Percentiles rank a stretch among this genome's conserved stretches.
These are phyloP conservation scores for Protomyces inouyei DNA, from an alignment of 1,139 yeast genomes.

Conservation along the genomic window DNA sequence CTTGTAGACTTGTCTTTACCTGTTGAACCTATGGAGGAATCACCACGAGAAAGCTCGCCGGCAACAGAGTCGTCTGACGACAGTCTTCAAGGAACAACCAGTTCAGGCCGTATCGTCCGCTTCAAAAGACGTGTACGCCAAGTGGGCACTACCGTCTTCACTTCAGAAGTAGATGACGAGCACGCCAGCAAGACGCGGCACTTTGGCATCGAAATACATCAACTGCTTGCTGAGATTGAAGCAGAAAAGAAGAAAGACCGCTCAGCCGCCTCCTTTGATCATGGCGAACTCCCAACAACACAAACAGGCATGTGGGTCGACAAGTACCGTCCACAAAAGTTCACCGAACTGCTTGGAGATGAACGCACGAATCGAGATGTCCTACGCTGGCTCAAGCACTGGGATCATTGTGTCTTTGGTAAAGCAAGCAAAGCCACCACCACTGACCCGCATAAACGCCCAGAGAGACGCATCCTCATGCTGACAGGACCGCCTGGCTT, in stretches of 20 bases:
- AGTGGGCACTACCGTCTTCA: background rate
- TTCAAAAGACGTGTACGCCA: slow-evolving; percentile 2
- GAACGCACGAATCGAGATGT: slow-evolving; percentile 69
- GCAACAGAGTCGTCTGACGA: background rate
- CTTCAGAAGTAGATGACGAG: slow-evolving; percentile 1
- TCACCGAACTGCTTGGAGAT: slow-evolving; percentile 73
- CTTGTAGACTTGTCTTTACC: background rate
- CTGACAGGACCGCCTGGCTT: slow-evolving; percentile 92
- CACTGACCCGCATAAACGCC: slow-evolving; percentile 63
- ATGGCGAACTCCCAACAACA: background rate
- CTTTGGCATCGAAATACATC: slow-evolving; percentile 13
- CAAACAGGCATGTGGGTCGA: slow-evolving; percentile 50
- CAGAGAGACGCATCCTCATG: slow-evolving; percentile 61
- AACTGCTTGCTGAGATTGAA: slow-evolving; percentile 1
- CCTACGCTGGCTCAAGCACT: slow-evolving; percentile 72
- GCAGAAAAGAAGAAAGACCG: background rate
- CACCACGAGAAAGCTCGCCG: background rate
- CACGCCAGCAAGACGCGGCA: slow-evolving; percentile 19
- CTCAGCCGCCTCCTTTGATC: background rate
- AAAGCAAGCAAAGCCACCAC: slow-evolving; percentile 34
- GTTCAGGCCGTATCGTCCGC: slow-evolving; percentile 1
- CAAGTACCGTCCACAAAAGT: slow-evolving; percentile 71
- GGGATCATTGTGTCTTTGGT: slow-evolving; percentile 68
- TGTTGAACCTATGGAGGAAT: background rate
- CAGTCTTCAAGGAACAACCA: slow-evolving; percentile 2